phyloP scores from a whole-genome alignment of 2,329 filamentous ascomycete genomes.

The Trichoderma sp. region DNA sequence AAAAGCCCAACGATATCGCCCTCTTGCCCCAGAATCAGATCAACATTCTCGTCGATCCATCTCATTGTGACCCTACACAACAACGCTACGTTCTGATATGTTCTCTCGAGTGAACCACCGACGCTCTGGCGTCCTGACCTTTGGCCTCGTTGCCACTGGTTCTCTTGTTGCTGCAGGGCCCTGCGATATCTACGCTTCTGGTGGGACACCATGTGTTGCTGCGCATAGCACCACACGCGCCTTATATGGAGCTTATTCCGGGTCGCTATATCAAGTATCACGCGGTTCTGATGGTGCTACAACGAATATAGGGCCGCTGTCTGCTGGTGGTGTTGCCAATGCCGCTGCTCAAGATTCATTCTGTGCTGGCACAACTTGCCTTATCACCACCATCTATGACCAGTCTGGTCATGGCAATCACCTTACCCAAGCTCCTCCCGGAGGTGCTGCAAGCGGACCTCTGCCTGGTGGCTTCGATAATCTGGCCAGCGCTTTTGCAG shows the following conservation, averaged over 20 bases:
- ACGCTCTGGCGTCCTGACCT: not conserved
- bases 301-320: not conserved
- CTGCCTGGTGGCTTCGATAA: not conserved
- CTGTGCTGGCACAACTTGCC: slow-evolving; percentile 7
- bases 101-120: not conserved
- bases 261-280: not conserved
- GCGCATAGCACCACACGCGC: slow-evolving; percentile 13
- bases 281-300: slow-evolving; percentile 8
- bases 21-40: not conserved
- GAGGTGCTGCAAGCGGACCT: not conserved
- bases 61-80: not conserved
- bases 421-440: not conserved
- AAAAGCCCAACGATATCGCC: not conserved
- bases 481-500: not conserved
- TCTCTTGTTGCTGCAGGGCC: not conserved
- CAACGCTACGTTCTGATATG: not conserved
- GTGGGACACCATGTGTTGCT: slow-evolving; percentile 7
- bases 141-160: not conserved
- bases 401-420: slow-evolving; percentile 7
- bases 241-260: not conserved
- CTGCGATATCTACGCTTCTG: slow-evolving; percentile 3
- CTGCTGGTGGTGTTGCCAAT: slow-evolving; percentile 7
- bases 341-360: slow-evolving; percentile 15
- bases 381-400: slow-evolving; percentile 11
- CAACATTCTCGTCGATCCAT: not conserved